Evolutionary conservation across 306 rosid genomes (phyloP).

Genomic region (Leucaena leucocephala): DNA sequence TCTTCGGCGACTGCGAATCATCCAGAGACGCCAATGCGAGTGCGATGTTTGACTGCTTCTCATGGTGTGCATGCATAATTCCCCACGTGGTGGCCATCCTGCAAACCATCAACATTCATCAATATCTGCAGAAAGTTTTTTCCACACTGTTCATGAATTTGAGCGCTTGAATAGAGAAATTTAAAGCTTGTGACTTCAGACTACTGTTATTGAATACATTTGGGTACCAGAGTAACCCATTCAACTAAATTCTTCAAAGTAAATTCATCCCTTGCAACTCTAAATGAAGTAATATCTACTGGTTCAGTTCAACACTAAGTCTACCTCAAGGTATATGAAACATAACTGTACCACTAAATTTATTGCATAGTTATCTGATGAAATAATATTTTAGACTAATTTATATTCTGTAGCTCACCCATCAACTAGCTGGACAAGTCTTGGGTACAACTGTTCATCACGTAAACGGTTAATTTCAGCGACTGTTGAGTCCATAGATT

Average conservation of each 20-base stretch:
- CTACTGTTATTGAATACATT: neutral
- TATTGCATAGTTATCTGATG: neutral
- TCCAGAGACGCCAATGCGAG: conserved; percentile 43
- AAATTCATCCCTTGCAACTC: neutral
- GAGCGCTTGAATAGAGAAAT: neutral
- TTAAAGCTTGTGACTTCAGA: conserved; percentile 4
- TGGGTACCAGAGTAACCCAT: neutral
- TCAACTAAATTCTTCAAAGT: neutral
- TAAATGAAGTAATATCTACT: neutral
- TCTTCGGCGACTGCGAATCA: conserved; percentile 58
- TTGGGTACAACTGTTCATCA: conserved; percentile 60
- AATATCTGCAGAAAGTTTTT: conserved; percentile 10
- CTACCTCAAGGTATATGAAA: neutral
- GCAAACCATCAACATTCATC: conserved; percentile 29
- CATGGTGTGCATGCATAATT: conserved; percentile 51
- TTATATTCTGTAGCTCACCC: conserved; percentile 64
- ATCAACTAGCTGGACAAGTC: conserved; percentile 70
- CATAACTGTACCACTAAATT: neutral
- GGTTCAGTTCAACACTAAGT: neutral
- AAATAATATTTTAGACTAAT: conserved; percentile 2
- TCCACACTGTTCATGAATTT: neutral
- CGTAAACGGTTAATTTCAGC: conserved; percentile 67
- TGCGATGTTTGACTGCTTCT: conserved; percentile 39
- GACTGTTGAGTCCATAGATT: conserved; percentile 77
- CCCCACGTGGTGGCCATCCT: conserved; percentile 74